Base-by-base conservation (phyloP, 1,284 basidiomycete genomes). In the Tetrapyrgos nigripes region DNA sequence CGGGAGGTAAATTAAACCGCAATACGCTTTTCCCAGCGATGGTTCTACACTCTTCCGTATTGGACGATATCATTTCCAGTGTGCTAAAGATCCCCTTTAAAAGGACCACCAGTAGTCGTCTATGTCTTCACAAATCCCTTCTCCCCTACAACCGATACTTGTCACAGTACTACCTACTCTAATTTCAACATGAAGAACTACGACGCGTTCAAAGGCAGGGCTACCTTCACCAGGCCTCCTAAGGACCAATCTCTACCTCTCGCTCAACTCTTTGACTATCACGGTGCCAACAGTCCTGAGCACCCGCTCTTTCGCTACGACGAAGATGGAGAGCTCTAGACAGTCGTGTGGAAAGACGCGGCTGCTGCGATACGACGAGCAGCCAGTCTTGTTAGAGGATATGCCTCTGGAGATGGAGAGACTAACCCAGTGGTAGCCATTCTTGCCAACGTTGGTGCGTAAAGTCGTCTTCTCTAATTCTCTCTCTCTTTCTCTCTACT, bases 401-500 rank as follows among this genome's bases (percentile, higher is more conserved):
- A n/a, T 31, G 27, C 19, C 2, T 13, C 28, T 11, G n/a, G n/a
- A 17, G 27, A 50, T 5, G 4, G 27, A 2, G 21, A n/a, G 8
- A 29, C 21, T 29, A 33, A 31, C 26, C 49, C 49, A 29, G 49
- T 50, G 9, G 21, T 50, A 29, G 49, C 49, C 13, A 27, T 50
- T 2, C 29, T 50, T n/a, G 49, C 29, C 6, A 17, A 23, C 33
- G 49, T 33, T 13, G 49, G 49, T 50, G 28, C 14, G 49, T 33
- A 5, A 4, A 19, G 26, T 13, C 19, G 69, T 73, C 17, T 5
- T 9, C 17, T n/a, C n/a, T n/a, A n/a, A n/a, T n/a, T n/a, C n/a
- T 6, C n/a, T n/a, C 19, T 33, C 8, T 8, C 31, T 14, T 33
- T 40, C 17, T 4, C 14, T 4, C 14, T n/a, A 40, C 8, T 40